Conservation (phyloP, 768 basidiomycete species). For the Candolleomyces aberdarensis region DNA sequence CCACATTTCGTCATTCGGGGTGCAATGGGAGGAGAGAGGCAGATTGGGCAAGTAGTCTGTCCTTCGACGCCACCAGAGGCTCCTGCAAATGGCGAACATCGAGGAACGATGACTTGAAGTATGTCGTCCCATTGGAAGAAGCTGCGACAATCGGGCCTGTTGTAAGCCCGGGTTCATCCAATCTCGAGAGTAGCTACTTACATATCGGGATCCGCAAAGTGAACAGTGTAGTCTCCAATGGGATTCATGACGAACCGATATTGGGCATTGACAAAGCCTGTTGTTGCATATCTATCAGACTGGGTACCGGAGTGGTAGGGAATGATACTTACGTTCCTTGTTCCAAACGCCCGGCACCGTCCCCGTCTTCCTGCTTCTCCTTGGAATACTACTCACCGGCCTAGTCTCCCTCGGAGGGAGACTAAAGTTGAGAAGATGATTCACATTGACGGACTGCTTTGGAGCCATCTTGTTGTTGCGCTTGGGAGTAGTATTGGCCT, state of each 20-base stretch:
- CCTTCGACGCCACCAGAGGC: conserved; percentile 54
- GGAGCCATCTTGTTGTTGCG: conserved; percentile 68
- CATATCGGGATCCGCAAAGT: conserved; percentile 98
- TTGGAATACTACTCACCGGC: conserved; percentile 53
- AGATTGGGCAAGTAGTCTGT: conserved; percentile 86
- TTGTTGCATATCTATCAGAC: conserved; percentile 2
- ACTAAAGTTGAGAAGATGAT: conserved; percentile 92
- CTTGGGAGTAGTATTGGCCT: conserved; percentile 42
- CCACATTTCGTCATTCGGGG: conserved; percentile 97
- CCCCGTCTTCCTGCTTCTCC: conserved; percentile 72
- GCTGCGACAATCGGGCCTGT: conserved; percentile 35
- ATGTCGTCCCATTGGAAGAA: conserved; percentile 97
- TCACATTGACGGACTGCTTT: conserved; percentile 57
- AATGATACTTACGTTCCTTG: conserved; percentile 76
- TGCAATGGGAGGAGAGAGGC: conserved; percentile 85
- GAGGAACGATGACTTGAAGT: conserved; percentile 90
- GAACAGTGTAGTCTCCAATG: conserved; percentile 85
- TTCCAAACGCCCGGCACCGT: conserved; percentile 72
- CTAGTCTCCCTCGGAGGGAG: conserved; percentile 82
- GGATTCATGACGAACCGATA: conserved; percentile 97
- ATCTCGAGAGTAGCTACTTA: conserved; percentile 34
- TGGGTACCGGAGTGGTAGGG: background rate
- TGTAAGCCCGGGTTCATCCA: conserved; percentile 6
- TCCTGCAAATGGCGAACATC: conserved; percentile 68
- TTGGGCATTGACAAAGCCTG: conserved; percentile 94